phyloP scores from a whole-genome alignment of 1,139 yeast genomes.

The Debaryomyces udenii region DNA sequence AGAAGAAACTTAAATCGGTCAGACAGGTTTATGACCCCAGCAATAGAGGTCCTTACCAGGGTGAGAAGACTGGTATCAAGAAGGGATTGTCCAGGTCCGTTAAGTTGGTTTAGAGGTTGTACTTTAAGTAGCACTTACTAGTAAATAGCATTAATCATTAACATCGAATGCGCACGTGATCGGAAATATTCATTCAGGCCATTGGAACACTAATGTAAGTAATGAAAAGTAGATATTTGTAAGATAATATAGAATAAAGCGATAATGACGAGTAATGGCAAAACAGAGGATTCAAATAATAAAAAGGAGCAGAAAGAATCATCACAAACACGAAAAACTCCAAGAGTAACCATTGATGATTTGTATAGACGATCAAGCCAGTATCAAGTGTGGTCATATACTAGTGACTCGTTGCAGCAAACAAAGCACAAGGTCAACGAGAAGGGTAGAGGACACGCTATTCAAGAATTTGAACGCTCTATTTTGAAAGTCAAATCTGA shows the following conservation, averaged over 20 bases:
- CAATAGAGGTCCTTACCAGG: constrained; percentile 82
- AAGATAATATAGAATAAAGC: background rate
- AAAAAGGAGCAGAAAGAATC: constrained; percentile 4
- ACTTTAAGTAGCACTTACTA: background rate
- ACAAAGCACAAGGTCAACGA: constrained; percentile 53
- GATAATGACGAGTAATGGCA: constrained; percentile 2
- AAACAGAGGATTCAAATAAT: background rate
- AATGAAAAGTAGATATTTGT: too few species aligned
- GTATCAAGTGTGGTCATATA: constrained; percentile 82
- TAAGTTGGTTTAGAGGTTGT: constrained; percentile 52
- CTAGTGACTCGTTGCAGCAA: constrained; percentile 54
- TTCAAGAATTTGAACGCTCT: constrained; percentile 34
- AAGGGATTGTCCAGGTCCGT: constrained; percentile 87
- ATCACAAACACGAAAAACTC: constrained; percentile 13
- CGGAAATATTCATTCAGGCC: too few species aligned
- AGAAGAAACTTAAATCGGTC: constrained; percentile 88
- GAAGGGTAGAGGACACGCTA: constrained; percentile 50
- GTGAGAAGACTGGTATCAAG: constrained; percentile 97
- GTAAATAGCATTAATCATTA: background rate
- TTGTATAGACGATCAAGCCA: constrained; percentile 86
- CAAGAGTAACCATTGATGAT: constrained; percentile 68
- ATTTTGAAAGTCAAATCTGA: constrained; percentile 31
- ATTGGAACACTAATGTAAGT: too few species aligned
- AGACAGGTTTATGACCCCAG: constrained; percentile 79
- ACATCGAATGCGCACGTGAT: background rate